phyloP scores from a whole-genome alignment of 169 alveolate genomes.

The Besnoitia besnoiti region DNA sequence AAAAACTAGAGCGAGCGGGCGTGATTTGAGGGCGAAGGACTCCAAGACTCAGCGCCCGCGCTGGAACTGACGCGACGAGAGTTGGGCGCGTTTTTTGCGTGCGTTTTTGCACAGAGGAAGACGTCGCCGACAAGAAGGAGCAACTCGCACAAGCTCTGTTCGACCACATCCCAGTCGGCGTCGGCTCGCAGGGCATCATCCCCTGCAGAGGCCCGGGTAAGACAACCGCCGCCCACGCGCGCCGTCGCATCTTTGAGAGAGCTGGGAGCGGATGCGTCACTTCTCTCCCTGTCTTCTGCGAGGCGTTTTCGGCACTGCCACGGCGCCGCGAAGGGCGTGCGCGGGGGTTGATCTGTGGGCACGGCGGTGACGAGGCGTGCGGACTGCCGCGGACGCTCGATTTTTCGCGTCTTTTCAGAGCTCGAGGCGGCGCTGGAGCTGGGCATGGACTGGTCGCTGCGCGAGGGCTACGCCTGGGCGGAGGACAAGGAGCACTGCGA shows the following conservation, averaged over 20 bases:
- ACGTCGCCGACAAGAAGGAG: constrained; percentile 79
- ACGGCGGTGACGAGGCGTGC: no score
- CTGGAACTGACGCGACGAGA: constrained; percentile 56
- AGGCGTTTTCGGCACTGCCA: no score
- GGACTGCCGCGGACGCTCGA: not conserved
- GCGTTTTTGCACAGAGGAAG: constrained; percentile 65
- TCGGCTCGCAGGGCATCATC: constrained; percentile 85
- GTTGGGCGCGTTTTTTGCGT: not conserved
- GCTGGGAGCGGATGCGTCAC: no score
- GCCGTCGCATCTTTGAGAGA: not conserved
- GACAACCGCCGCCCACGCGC: not conserved
- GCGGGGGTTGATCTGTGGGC: no score
- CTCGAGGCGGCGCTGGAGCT: constrained; percentile 81
- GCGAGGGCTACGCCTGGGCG: constrained; percentile 83
- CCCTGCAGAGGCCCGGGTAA: constrained; percentile 63
- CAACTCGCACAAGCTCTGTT: constrained; percentile 84
- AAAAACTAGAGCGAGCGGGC: no score
- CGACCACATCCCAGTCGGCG: constrained; percentile 91
- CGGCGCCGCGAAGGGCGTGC: no score
- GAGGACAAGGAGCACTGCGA: constrained; percentile 87
- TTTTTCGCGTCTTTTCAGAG: constrained; percentile 50
- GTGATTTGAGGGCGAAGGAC: no score
- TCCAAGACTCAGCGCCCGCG: constrained; percentile 86
- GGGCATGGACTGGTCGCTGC: constrained; percentile 87
- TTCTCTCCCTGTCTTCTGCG: no score